Base-by-base conservation (phyloP, 2,329 filamentous ascomycete species). In the Sclerotinia minor region DNA sequence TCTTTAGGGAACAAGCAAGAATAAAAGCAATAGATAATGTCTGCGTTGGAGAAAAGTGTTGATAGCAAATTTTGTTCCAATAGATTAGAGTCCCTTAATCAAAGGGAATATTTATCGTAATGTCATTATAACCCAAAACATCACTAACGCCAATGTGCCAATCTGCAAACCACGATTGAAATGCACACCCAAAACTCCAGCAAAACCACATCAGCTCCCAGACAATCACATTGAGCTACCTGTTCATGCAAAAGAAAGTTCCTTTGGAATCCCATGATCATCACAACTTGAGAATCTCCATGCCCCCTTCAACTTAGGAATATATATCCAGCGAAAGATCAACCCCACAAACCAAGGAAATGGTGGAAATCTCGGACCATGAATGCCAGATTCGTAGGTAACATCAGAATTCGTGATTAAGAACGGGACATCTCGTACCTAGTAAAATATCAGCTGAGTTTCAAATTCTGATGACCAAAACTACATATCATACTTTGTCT, bases 261-360 rank as follows among this genome's bases (percentile, higher is more conserved):
- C 77, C 65, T 75, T 73, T 15, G 76, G 78, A 44, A 73, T 68
- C 26, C 75, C 75, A 38, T 72, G 76, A 9, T 76, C 73, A 70
- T 77, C 76, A 52, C 77, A 79, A 1, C 76, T 76, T 54, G 77
- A 66, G 65, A 79, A 79, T 17, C 74, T 71, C 78, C 78, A 79
- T 73, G 77, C 78, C 38, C 75, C 75, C 67, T 78, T 76, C 63
- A 78, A 72, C 64, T 73, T 76, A 19, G 75, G 73, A n/a, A 78
- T 73, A 68, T 77, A 78, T 21, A 78, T 41, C 75, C 75, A 79
- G n/a, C 74, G 68, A 41, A 80, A 72, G 5, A 78, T 65, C 24
- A 78, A 38, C 32, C 68, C 55, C 0, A 70, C 71, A 64, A 74
- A 71, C 76, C 76, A 77, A 19, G 75, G 75, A 60, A 76, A 72